These are phyloP conservation scores for Vickermania ingenoplastis DNA, from an alignment of 208 protist species.

Conservation along the genomic window DNA sequence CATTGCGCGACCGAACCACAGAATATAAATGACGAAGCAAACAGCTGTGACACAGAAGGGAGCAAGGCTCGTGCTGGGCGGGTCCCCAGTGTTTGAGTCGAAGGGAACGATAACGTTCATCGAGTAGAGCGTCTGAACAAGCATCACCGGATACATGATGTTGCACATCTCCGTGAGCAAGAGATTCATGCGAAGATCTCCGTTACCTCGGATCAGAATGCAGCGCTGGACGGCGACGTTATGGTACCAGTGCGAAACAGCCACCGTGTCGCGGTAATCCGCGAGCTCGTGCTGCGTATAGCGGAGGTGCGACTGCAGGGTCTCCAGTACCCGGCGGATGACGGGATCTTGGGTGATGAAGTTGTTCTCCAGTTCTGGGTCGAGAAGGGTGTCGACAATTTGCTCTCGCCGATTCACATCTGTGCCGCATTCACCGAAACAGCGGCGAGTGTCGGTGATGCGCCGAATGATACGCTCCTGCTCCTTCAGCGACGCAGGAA, in stretches of 20 bases:
- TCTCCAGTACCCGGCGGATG: constrained; percentile 46
- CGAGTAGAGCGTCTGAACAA: constrained; percentile 68
- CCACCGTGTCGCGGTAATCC: constrained; percentile 74
- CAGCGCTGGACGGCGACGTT: constrained; percentile 71
- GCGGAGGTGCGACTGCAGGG: constrained; percentile 48
- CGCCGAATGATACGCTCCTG: constrained; percentile 64
- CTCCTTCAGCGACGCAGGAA: constrained; percentile 20
- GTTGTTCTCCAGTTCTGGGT: constrained; percentile 41
- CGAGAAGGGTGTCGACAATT: constrained; percentile 51
- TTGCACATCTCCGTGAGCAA: constrained; percentile 66
- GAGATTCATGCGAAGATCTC: constrained; percentile 59
- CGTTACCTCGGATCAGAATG: constrained; percentile 51
- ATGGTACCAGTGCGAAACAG: constrained; percentile 80
- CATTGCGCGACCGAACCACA: constrained; percentile 22
- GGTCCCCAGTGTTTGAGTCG: constrained; percentile 34
- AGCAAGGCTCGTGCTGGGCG: constrained; percentile 21
- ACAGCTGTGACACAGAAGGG: constrained; percentile 59
- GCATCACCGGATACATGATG: constrained; percentile 75
- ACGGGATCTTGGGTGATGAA: constrained; percentile 43
- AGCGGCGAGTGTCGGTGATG: constrained; percentile 68
- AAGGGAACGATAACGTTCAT: constrained; percentile 78
- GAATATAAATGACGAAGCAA: constrained; percentile 33
- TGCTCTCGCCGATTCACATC: constrained; percentile 63
- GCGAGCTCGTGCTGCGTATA: constrained; percentile 61
- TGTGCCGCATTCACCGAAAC: constrained; percentile 74